These are phyloP conservation scores for Fusarium sp. DNA, from an alignment of 2,329 filamentous ascomycete genomes.

Conservation along the genomic window DNA sequence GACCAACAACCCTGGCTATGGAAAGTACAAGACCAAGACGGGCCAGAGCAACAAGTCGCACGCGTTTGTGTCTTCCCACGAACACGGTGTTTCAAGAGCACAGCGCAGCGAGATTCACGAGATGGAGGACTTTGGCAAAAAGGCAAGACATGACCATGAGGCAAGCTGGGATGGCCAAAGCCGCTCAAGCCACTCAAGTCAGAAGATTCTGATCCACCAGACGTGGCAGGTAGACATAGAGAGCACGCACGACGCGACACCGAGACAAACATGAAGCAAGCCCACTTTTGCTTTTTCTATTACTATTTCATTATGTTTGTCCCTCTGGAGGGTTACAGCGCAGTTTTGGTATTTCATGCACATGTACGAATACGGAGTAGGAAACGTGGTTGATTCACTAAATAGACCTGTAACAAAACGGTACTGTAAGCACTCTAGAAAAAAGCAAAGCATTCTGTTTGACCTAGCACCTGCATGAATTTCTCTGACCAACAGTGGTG, in stretches of 20 bases:
- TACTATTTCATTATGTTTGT: constrained; percentile 1
- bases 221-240: constrained; percentile 49
- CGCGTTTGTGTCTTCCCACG: background rate
- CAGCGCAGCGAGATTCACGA: constrained; percentile 33
- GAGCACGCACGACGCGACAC: constrained; percentile 21
- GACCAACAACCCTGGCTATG: constrained; percentile 39
- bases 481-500: constrained; percentile 2
- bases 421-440: constrained; percentile 9
- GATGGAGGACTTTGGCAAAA: constrained; percentile 29
- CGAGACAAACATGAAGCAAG: constrained; percentile 3
- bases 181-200: constrained; percentile 46
- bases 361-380: constrained; percentile 4
- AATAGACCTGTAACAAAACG: background rate
- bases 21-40: constrained; percentile 42
- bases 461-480: constrained; percentile 7
- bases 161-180: constrained; percentile 35
- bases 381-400: background rate
- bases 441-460: constrained; percentile 1
- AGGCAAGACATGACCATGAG: constrained; percentile 8
- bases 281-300: background rate
- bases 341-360: constrained; percentile 14
- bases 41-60: constrained; percentile 37
- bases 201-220: constrained; percentile 49
- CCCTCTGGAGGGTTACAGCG: background rate
- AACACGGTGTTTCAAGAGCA: constrained; percentile 6